phyloP scores from a whole-genome alignment of 176 grass and related monocot genomes.

The Echinochloa phyllopogon region DNA sequence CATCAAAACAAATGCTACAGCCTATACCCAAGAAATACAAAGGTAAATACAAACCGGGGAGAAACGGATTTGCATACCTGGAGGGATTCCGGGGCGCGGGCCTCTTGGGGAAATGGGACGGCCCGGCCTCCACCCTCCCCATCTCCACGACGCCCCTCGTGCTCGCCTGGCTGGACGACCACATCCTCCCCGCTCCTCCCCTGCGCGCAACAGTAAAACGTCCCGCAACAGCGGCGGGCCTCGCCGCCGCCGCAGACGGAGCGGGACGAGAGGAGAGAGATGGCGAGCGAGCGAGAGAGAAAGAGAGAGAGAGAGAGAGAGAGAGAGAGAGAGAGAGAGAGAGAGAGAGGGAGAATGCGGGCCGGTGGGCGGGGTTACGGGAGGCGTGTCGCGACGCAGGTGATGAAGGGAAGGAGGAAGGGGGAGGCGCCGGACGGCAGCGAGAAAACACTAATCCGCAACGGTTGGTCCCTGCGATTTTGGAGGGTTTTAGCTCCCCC shows the following conservation, averaged over 20 bases:
- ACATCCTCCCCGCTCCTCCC: conserved; percentile 42
- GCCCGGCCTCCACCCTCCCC: conserved; percentile 61
- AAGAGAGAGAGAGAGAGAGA: not conserved
- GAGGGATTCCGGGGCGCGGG: conserved; percentile 33
- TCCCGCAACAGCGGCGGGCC: not conserved
- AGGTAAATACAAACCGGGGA: not conserved
- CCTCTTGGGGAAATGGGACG: conserved; percentile 60
- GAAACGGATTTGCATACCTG: not conserved
- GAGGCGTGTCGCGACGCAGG: conserved; percentile 31
- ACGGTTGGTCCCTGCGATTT: conserved; percentile 46
- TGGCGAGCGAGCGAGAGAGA: too few species aligned
- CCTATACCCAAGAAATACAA: not conserved
- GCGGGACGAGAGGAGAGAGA: not conserved
- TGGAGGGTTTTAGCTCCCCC: not conserved
- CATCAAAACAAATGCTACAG: not conserved
- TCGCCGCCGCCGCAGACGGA: not conserved
- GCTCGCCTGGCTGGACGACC: conserved; percentile 77
- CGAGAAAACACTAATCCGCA: conserved; percentile 35
- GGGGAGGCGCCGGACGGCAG: not conserved
- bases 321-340: not conserved
- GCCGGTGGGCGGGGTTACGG: not conserved
- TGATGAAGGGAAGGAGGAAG: not conserved
- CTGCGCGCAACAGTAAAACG: not conserved
- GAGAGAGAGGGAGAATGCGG: not conserved
- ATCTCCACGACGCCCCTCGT: conserved; percentile 74